Percentiles rank a stretch among this genome's conserved stretches.
Conservation (phyloP, 768 basidiomycete genomes). For the Boletus eberwhitei region DNA sequence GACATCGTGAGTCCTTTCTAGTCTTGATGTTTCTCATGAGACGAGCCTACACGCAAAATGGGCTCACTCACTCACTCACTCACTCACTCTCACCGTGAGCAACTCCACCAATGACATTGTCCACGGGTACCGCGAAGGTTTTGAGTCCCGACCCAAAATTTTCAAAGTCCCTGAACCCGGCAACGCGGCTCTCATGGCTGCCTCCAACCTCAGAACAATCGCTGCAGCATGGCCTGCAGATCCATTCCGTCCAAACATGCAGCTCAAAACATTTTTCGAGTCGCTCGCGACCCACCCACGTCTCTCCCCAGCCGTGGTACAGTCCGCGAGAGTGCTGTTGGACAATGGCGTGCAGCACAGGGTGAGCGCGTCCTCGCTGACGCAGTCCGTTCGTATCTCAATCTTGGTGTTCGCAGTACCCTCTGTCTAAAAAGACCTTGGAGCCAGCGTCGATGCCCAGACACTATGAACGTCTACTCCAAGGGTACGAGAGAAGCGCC, state of each 20-base stretch:
- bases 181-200: conserved; percentile 18
- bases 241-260: conserved; percentile 74
- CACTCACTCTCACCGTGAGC: too few relatives aligned
- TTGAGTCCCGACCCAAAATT: conserved; percentile 14
- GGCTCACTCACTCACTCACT: too few relatives aligned
- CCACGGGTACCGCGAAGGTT: too few relatives aligned
- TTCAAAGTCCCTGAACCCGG: conserved; percentile 5
- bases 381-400: background rate
- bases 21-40: too few relatives aligned
- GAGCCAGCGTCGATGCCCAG: conserved; percentile 68
- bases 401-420: conserved; percentile 47
- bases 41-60: too few relatives aligned
- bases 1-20: too few relatives aligned
- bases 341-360: conserved; percentile 56
- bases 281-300: conserved; percentile 68
- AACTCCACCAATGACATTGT: too few relatives aligned
- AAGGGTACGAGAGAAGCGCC: conserved; percentile 72
- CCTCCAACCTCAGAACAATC: conserved; percentile 50
- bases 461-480: conserved; percentile 70
- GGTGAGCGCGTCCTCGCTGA: conserved; percentile 34
- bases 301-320: conserved; percentile 58
- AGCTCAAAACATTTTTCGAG: conserved; percentile 61
- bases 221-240: conserved; percentile 66
- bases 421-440: conserved; percentile 58
- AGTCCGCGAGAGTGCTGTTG: conserved; percentile 52